These are phyloP conservation scores for Blastobotrys terrestris DNA, from an alignment of 805 yeast genomes.

Conservation along the genomic window DNA sequence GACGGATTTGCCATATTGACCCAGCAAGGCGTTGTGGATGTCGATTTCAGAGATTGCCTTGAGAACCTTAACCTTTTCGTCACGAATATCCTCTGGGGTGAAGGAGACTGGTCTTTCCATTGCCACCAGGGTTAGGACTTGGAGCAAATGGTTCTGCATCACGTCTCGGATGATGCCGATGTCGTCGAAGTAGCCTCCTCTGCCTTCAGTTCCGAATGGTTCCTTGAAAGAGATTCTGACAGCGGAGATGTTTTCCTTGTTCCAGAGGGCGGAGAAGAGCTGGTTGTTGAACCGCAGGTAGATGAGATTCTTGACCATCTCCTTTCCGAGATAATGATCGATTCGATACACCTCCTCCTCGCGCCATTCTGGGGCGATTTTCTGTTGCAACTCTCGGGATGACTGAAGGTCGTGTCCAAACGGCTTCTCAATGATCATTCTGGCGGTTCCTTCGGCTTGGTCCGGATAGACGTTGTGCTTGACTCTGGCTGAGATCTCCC, in stretches of 20 bases:
- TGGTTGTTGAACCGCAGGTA: conserved; percentile 89
- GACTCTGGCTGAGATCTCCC: conserved; percentile 66
- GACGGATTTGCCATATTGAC: conserved; percentile 78
- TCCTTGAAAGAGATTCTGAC: conserved; percentile 93
- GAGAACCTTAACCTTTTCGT: conserved; percentile 90
- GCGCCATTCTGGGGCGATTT: conserved; percentile 76
- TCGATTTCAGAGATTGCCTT: conserved; percentile 71
- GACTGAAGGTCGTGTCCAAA: conserved; percentile 87
- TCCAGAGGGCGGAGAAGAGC: conserved; percentile 85
- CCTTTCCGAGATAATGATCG: conserved; percentile 97
- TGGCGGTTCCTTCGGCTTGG: conserved; percentile 51
- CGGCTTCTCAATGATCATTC: conserved; percentile 93
- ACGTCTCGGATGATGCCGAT: conserved; percentile 97
- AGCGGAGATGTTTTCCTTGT: conserved; percentile 65
- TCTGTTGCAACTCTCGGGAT: conserved; percentile 67
- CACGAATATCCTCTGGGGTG: conserved; percentile 89
- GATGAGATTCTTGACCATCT: conserved; percentile 90
- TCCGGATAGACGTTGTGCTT: conserved; percentile 62
- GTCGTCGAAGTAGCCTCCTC: conserved; percentile 95
- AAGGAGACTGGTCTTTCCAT: conserved; percentile 95
- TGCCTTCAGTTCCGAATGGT: conserved; percentile 98
- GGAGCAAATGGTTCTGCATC: conserved; percentile 95
- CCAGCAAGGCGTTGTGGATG: conserved; percentile 61
- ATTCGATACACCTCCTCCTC: conserved; percentile 93
- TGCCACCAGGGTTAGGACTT: conserved; percentile 82